Evolutionary conservation across 2,329 filamentous ascomycete species (phyloP).

Genomic region (Pezicula carpinea): DNA sequence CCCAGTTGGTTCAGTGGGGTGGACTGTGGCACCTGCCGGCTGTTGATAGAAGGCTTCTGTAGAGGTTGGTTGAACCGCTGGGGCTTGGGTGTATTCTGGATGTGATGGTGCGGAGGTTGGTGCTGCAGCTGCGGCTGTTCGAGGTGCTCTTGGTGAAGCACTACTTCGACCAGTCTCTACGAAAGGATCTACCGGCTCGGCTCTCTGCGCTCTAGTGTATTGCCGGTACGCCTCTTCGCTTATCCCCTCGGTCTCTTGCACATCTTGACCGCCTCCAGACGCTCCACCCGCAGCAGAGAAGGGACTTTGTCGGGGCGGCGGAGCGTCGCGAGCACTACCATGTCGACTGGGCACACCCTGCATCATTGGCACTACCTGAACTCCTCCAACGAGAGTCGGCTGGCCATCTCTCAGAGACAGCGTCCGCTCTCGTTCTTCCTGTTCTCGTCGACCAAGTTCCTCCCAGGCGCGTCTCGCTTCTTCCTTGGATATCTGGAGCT

Average conservation of each 20-base stretch:
- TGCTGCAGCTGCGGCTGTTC: conserved; percentile 14
- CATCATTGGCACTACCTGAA: conserved; percentile 92
- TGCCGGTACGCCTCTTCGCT: conserved; percentile 23
- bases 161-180: conserved; percentile 37
- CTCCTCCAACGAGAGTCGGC: conserved; percentile 84
- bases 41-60: conserved; percentile 40
- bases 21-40: conserved; percentile 28
- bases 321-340: conserved; percentile 35
- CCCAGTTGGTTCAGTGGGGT: conserved; percentile 34
- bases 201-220: conserved; percentile 29
- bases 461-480: conserved; percentile 96
- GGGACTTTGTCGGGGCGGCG: conserved; percentile 40
- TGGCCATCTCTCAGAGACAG: conserved; percentile 81
- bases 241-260: conserved; percentile 18
- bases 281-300: conserved; percentile 31
- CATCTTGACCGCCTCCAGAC: conserved; percentile 10
- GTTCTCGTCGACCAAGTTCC: conserved; percentile 86
- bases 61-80: conserved; percentile 37
- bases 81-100: conserved; percentile 36
- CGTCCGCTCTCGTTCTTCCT: conserved; percentile 85
- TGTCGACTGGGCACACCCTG: conserved; percentile 59
- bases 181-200: conserved; percentile 62
- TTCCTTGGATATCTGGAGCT: conserved; percentile 91
- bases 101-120: conserved; percentile 16
- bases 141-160: conserved; percentile 21